These are phyloP conservation scores for Talaromyces wortmannii DNA, from an alignment of 495 filamentous ascomycete genomes.

Conservation along the genomic window DNA sequence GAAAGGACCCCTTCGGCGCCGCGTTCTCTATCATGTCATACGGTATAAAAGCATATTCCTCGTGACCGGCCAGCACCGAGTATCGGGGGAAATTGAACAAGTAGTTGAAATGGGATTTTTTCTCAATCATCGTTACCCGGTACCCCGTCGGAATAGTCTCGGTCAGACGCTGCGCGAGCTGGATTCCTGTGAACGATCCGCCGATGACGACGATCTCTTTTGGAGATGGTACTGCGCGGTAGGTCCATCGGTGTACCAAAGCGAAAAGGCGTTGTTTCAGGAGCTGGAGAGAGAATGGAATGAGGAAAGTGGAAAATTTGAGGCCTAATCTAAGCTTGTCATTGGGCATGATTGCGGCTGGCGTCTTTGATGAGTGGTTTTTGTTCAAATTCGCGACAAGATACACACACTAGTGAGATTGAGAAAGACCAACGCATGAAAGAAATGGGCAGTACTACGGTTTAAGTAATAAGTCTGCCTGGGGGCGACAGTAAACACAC, in stretches of 20 bases:
- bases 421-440: too few species aligned
- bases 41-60: constrained; percentile 42
- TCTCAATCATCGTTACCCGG: constrained; percentile 48
- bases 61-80: constrained; percentile 23
- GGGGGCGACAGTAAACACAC: too few species aligned
- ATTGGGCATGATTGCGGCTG: neutral
- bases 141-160: constrained; percentile 40
- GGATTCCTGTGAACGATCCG: constrained; percentile 48
- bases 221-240: neutral
- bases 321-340: neutral
- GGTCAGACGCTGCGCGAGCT: constrained; percentile 35
- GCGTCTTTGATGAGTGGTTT: too few species aligned
- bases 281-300: neutral
- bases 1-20: constrained; percentile 33
- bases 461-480: too few species aligned
- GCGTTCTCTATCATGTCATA: constrained; percentile 16
- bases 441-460: too few species aligned
- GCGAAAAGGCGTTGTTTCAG: neutral
- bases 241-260: neutral
- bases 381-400: too few species aligned
- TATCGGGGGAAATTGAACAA: constrained; percentile 45
- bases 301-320: neutral
- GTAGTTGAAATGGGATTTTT: constrained; percentile 53
- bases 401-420: too few species aligned
- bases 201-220: constrained; percentile 42